Conservation (phyloP, 805 yeast genomes). For the Saccharomycopsis microspora region DNA sequence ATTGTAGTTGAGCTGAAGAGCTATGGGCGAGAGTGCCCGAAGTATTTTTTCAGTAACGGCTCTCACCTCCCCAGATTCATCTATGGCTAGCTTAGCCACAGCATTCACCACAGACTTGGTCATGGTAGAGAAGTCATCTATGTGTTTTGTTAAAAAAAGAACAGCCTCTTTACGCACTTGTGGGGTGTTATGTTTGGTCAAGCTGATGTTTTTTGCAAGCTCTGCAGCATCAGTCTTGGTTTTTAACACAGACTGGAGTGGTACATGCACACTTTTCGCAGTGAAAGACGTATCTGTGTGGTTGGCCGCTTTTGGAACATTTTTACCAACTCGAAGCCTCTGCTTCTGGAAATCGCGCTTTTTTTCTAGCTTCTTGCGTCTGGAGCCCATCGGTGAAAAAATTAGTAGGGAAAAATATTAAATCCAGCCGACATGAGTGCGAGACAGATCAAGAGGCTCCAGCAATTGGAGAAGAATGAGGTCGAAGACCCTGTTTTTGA, state of each 20-base stretch:
- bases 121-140: slow-evolving; percentile 11
- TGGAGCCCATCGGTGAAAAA: slow-evolving; percentile 28
- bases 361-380: slow-evolving; percentile 49
- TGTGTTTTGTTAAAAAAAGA: slow-evolving; percentile 6
- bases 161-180: slow-evolving; percentile 15
- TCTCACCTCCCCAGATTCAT: slow-evolving; percentile 8
- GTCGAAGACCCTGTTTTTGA: background rate
- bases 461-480: slow-evolving; percentile 21
- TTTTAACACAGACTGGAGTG: slow-evolving; percentile 11
- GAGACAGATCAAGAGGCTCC: slow-evolving; percentile 35
- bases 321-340: slow-evolving; percentile 83
- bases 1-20: slow-evolving; percentile 13
- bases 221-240: slow-evolving; percentile 8
- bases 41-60: slow-evolving; percentile 6
- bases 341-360: slow-evolving; percentile 65
- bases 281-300: slow-evolving; percentile 80
- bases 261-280: slow-evolving; percentile 32
- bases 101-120: slow-evolving; percentile 7
- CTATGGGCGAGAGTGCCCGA: background rate
- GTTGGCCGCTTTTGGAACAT: slow-evolving; percentile 57
- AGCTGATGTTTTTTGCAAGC: slow-evolving; percentile 9
- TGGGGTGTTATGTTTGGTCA: slow-evolving; percentile 14
- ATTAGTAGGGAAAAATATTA: background rate
- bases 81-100: slow-evolving; percentile 13
- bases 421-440: slow-evolving; percentile 30